Base-by-base conservation (phyloP, 805 yeast species). In the Wickerhamomyces silvicola region DNA sequence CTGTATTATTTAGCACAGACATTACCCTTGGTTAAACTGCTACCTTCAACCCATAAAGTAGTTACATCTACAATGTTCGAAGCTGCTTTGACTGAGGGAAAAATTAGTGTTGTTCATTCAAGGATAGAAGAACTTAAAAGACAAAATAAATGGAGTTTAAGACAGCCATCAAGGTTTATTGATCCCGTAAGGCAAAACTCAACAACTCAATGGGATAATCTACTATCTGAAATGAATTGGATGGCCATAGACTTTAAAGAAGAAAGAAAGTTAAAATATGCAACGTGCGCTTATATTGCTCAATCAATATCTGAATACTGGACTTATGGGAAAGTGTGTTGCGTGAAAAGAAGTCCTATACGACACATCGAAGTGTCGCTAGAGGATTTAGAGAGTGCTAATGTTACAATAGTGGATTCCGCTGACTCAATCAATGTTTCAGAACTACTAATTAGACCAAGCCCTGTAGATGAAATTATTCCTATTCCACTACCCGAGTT, bases 111-210 rank as follows among this genome's bases (percentile, higher is more conserved):
- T 9, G 76, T 86, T 13, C 82, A 86, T 46, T 81, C 94, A 2
- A 68, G 97, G 39, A 88, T 92, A 28, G 97, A 90, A 50, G 97
- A 90, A 54, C 66, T 92, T 41, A 85, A 86, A 54, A 66, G 94
- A 28, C 80, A 81, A 36, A 82, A 84, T 2, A 78, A 83, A 46
- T 92, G 98, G 97, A 80, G 95, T 15, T 62, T 92, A 32, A 68
- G 94, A 32, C 98, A 92, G 54, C 95, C 94, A 0, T 64, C 70
- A 32, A 69, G 72, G 41, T 80, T 68, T 47, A 50, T 66, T 10
- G 94, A 85, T 42, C 96, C 97, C 0, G 28, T 46, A 10, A 46
- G 42, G 31, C 50, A 44, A 17, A 54, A 62, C 10, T 52, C 51
- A n/a, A 61, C 64, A 19, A 61, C 76, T 4, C 88, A 83, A 42